Percentiles rank a stretch among this genome's conserved stretches.
Evolutionary conservation across 352 stramenopile species (phyloP).

Genomic region (Pythium sukuiense): DNA sequence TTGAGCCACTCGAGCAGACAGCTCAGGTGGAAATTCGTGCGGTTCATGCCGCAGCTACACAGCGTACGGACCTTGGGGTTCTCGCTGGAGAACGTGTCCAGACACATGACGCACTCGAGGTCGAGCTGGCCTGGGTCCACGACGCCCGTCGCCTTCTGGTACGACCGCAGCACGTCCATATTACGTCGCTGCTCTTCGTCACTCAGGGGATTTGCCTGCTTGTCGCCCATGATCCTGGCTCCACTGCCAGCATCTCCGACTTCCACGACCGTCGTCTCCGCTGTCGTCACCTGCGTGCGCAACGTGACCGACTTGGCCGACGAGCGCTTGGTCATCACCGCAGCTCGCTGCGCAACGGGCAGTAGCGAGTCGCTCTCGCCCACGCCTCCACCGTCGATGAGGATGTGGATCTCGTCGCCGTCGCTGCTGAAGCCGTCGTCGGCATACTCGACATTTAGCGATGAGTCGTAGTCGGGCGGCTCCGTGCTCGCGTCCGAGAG

Average conservation of each 20-base stretch:
- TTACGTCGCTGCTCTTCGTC: conserved; percentile 27
- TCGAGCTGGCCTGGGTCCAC: conserved; percentile 65
- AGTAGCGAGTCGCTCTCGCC: conserved; percentile 24
- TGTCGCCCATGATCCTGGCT: conserved; percentile 1
- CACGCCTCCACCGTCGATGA: conserved; percentile 35
- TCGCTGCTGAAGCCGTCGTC: conserved; percentile 19
- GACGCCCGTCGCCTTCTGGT: conserved; percentile 64
- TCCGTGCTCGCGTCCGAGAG: conserved; percentile 44
- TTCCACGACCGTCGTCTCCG: not conserved
- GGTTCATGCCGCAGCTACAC: conserved; percentile 89
- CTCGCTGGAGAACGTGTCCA: conserved; percentile 32
- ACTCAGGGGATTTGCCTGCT: conserved; percentile 15
- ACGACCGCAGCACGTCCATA: conserved; percentile 59
- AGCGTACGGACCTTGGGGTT: conserved; percentile 85
- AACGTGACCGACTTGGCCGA: conserved; percentile 22
- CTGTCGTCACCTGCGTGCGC: conserved; percentile 4
- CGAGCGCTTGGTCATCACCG: conserved; percentile 26
- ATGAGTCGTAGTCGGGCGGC: not conserved
- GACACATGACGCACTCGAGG: conserved; percentile 81
- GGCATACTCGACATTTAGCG: conserved; percentile 6
- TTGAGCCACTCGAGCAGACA: conserved; percentile 89
- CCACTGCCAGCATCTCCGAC: not conserved
- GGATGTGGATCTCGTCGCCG: conserved; percentile 36
- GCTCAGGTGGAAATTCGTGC: conserved; percentile 88
- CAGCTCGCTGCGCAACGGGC: conserved; percentile 1